Percentiles rank a stretch among this genome's conserved stretches.
Evolutionary conservation across 805 yeast genomes (phyloP).

Genomic region (Soucietia sequanensis): DNA sequence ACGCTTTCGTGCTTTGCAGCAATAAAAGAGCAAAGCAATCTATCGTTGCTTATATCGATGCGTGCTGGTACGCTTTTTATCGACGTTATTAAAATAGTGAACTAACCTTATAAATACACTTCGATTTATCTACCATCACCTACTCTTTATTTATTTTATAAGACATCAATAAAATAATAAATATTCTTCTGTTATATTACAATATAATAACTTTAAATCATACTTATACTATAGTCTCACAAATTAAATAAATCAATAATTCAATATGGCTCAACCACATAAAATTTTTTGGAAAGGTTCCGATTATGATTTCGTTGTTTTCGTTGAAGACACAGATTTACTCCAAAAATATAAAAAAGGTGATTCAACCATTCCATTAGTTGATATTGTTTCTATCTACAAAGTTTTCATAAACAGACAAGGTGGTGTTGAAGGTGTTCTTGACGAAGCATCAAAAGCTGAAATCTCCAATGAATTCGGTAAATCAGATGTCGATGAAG

Average conservation of each 20-base stretch:
- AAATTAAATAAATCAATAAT: background rate
- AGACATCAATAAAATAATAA: too few species aligned
- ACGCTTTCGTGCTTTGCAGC: too few species aligned
- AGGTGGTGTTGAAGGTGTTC: conserved; percentile 71
- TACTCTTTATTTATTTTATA: too few species aligned
- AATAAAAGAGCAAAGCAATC: too few species aligned
- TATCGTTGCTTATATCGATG: too few species aligned
- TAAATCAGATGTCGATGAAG: conserved; percentile 49
- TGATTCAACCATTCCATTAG: conserved; percentile 54
- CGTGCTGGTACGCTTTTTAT: too few species aligned
- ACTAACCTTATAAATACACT: too few species aligned
- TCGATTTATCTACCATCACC: too few species aligned
- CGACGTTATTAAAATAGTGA: too few species aligned
- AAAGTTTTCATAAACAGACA: conserved; percentile 60
- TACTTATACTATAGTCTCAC: too few species aligned
- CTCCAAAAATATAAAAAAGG: conserved; percentile 49
- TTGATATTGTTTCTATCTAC: conserved; percentile 61
- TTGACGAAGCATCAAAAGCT: conserved; percentile 68
- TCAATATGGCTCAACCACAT: conserved; percentile 21
- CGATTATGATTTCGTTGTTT: conserved; percentile 62
- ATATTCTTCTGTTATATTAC: too few species aligned
- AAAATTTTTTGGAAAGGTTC: conserved; percentile 67
- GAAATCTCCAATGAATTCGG: conserved; percentile 73
- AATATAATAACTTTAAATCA: too few species aligned
- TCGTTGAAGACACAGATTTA: conserved; percentile 54